Conservation (phyloP, 2,329 filamentous ascomycete genomes). For the Verticillium dahliae region DNA sequence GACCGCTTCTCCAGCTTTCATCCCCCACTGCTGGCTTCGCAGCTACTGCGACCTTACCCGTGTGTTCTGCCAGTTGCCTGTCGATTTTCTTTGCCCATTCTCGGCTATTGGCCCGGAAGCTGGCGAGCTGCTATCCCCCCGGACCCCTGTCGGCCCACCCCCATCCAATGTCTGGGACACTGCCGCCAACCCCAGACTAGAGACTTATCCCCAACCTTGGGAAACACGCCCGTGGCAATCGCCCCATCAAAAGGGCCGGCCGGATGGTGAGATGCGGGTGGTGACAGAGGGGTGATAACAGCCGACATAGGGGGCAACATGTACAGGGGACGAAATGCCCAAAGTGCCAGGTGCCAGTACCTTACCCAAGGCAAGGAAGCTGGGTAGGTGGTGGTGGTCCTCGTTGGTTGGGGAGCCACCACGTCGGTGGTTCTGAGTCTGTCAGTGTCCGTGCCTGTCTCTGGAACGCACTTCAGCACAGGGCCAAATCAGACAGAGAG, state of each 20-base stretch:
- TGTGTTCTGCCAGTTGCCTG: background rate
- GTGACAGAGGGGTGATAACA: background rate
- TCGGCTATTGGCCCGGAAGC: constrained; percentile 10
- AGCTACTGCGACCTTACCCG: constrained; percentile 13
- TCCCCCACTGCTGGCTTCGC: background rate
- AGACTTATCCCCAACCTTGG: constrained; percentile 5
- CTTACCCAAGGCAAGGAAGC: too few relatives aligned
- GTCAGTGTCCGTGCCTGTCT: background rate
- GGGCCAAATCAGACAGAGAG: background rate
- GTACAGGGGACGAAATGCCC: too few relatives aligned
- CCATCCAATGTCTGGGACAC: background rate
- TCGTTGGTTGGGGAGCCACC: background rate
- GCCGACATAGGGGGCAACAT: too few relatives aligned
- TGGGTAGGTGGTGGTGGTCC: background rate
- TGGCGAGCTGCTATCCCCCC: constrained; percentile 1
- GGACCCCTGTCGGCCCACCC: background rate
- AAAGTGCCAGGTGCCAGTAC: too few relatives aligned
- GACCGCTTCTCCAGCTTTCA: background rate
- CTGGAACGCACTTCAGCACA: background rate
- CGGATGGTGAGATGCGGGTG: background rate
- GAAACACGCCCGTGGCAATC: background rate
- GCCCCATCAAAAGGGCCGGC: background rate
- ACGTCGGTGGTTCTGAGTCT: background rate
- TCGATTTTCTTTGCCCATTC: constrained; percentile 3
- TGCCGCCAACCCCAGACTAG: constrained; percentile 2